These are phyloP conservation scores for Exophiala sp. DNA, from an alignment of 2,329 filamentous ascomycete genomes.

Conservation along the genomic window DNA sequence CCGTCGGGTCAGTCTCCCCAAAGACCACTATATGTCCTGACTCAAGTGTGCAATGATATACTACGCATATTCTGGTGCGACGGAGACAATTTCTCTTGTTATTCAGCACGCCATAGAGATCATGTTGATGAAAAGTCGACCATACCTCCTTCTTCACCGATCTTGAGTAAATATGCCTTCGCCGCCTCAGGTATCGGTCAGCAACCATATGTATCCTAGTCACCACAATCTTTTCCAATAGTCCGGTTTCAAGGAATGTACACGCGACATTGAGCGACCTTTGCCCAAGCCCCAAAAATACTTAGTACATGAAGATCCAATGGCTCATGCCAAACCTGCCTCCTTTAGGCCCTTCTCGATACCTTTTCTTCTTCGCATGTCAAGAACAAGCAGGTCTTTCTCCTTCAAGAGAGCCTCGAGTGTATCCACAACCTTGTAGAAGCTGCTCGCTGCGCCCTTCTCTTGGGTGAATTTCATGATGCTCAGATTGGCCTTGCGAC, in stretches of 20 bases:
- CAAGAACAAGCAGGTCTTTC: constrained; percentile 65
- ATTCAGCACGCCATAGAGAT: background rate
- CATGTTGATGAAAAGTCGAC: background rate
- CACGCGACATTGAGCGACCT: constrained; percentile 9
- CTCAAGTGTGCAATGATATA: no score
- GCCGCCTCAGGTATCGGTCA: background rate
- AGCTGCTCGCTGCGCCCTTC: constrained; percentile 84
- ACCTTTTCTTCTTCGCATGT: constrained; percentile 64
- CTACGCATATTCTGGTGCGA: no score
- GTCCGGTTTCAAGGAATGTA: constrained; percentile 17
- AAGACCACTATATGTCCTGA: no score
- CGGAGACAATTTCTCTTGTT: no score
- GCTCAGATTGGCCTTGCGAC: constrained; percentile 69
- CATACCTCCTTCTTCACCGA: background rate
- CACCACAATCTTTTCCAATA: constrained; percentile 7
- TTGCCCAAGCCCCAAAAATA: constrained; percentile 4
- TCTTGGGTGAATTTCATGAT: constrained; percentile 86
- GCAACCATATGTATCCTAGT: constrained; percentile 11
- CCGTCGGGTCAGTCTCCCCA: no score
- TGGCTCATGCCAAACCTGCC: constrained; percentile 11
- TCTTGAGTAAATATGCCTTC: background rate
- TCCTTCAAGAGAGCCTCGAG: constrained; percentile 65
- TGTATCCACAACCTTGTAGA: constrained; percentile 76
- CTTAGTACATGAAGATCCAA: background rate
- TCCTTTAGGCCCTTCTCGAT: constrained; percentile 48